These are phyloP conservation scores for Lasiosphaeris hirsuta DNA, from an alignment of 495 filamentous ascomycete genomes.

Conservation along the genomic window DNA sequence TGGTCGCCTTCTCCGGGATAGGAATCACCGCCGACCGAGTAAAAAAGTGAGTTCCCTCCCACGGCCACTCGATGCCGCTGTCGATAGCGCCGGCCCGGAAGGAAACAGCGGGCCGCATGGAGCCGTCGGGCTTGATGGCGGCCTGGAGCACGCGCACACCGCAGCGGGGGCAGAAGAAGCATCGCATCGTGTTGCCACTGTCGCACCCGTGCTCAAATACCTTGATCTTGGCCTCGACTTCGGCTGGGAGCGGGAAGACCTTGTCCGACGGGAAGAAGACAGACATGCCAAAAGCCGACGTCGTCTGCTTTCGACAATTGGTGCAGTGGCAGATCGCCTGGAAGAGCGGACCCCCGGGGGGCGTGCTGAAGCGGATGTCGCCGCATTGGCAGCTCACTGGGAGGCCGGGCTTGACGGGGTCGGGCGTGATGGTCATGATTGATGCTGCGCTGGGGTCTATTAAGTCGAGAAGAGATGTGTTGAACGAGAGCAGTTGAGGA, in stretches of 20 bases:
- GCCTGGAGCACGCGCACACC: conserved; percentile 47
- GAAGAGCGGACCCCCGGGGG: conserved; percentile 35
- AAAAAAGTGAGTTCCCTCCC: no score
- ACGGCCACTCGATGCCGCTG: conserved; percentile 18
- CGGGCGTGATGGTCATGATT: no score
- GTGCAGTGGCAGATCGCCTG: conserved; percentile 57
- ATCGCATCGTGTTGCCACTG: conserved; percentile 41
- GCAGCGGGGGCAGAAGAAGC: conserved; percentile 45
- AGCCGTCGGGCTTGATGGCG: conserved; percentile 30
- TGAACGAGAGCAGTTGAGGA: no score
- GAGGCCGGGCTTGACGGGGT: conserved; percentile 6
- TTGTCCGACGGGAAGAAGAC: conserved; percentile 34
- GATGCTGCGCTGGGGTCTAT: no score
- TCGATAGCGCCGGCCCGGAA: conserved; percentile 52
- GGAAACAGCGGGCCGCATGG: conserved; percentile 26
- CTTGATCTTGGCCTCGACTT: conserved; percentile 25
- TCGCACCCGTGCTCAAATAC: conserved; percentile 39
- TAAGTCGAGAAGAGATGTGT: no score
- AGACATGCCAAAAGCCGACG: conserved; percentile 53
- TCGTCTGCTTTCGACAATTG: conserved; percentile 54
- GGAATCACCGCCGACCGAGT: no score
- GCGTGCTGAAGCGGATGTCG: conserved; percentile 43
- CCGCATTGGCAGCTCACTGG: conserved; percentile 51
- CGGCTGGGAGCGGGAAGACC: conserved; percentile 45
- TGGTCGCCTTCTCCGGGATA: no score